Evolutionary conservation across 345 rosid species (phyloP), one percentile per base, ranked within the genome.

Genomic region (Cardiospermum halicacabum): DNA sequence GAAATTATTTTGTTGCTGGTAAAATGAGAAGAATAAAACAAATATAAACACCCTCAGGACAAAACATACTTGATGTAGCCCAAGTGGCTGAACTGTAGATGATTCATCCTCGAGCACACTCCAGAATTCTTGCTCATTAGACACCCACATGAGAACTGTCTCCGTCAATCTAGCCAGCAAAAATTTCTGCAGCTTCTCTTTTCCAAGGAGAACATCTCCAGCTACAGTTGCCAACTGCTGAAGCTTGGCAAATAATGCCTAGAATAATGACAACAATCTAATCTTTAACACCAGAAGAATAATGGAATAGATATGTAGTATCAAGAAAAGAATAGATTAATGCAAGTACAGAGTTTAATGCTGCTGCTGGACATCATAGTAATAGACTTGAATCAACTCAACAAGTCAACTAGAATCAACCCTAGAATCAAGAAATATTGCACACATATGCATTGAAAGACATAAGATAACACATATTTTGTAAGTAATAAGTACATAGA

Each of bases 61-160:
- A 56, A 48, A 73, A 7, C 7, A 48, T 79, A 91, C 99, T 93
- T 94, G 96, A 75, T 74, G 96, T 87, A 94, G 77, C 53, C 99
- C 97, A 58, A 77, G 73, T 4, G 89, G 78, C 74, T 83, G 85
- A 72, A 94, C 84, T 19, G 86, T 85, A 76, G 87, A 74, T 32
- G 92, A 79, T 65, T 82, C 80, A 73, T 94, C 89, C 77, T 87
- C 97, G 31, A 94, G 89, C 47, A 86, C 89, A 55, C 86, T 81
- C 99, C 99, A 94, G 77, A 91, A 94, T 53, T 94, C 95, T 58
- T 91, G 91, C 74, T 94, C 99, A 66, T 91, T 80, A 12, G 96
- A 87, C 68, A 94, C 72, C 99, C 99, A 93, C 70, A 94, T 94
- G 47, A 94, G 76, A 60, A 94, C 96, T 13, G 97, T 94, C 75